These are phyloP conservation scores for Trypanosoma congolense DNA, from an alignment of 208 protist species.

Conservation along the genomic window DNA sequence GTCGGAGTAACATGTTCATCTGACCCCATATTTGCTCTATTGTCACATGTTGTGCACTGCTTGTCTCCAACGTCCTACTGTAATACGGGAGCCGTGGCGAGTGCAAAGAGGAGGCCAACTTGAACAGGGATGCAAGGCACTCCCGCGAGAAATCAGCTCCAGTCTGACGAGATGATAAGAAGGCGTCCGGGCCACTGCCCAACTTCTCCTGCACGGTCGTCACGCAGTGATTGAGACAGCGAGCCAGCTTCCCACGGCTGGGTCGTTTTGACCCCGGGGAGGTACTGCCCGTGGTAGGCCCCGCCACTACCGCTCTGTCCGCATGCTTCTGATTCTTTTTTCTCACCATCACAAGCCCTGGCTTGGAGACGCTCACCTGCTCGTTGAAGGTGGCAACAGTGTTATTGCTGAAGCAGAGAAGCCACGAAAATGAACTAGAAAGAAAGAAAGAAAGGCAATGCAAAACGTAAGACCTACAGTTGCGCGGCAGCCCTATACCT, in stretches of 20 bases:
- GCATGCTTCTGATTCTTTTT: too few relatives aligned
- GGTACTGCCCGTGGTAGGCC: too few relatives aligned
- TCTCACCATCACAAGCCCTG: too few relatives aligned
- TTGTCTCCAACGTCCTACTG: slow-evolving; percentile 54
- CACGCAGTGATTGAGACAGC: slow-evolving; percentile 19
- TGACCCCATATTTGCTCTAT: slow-evolving; percentile 88
- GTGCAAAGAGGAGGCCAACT: slow-evolving; percentile 69
- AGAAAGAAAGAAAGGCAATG: too few relatives aligned
- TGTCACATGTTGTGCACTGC: slow-evolving; percentile 53
- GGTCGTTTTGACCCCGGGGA: not conserved
- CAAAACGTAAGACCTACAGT: too few relatives aligned
- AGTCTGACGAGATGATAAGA: slow-evolving; percentile 36
- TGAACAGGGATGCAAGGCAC: slow-evolving; percentile 71
- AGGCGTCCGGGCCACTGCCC: slow-evolving; percentile 28
- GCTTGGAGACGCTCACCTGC: too few relatives aligned
- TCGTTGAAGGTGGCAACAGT: too few relatives aligned
- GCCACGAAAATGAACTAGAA: too few relatives aligned
- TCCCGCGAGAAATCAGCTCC: slow-evolving; percentile 37
- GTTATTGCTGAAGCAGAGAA: too few relatives aligned
- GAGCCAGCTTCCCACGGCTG: slow-evolving; percentile 13
- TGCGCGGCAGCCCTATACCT: too few relatives aligned
- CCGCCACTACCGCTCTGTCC: too few relatives aligned
- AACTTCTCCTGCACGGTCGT: slow-evolving; percentile 15
- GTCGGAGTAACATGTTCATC: slow-evolving; percentile 70
- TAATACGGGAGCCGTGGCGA: slow-evolving; percentile 60